A percentile compares a stretch with the other conserved stretches of the same genome.
Evolutionary conservation across 441 rosid species (phyloP).

Genomic region (Arabidopsis lyrata): DNA sequence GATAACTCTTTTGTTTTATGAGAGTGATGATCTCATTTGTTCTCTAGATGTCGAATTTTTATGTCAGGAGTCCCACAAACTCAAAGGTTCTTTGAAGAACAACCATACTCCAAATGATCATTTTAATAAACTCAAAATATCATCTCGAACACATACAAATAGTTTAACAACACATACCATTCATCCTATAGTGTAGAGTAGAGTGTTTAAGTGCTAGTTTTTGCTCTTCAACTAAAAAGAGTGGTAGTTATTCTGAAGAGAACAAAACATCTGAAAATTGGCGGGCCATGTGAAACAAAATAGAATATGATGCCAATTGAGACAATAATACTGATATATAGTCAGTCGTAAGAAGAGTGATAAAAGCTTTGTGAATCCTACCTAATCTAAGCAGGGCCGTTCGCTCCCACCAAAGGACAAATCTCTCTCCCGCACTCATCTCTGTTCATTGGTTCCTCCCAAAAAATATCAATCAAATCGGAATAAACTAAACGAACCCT

Average conservation of each 20-base stretch:
- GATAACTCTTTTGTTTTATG: background rate
- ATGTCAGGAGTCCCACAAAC: background rate
- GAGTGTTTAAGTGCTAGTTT: background rate
- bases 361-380: constrained; percentile 14
- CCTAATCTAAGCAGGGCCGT: constrained; percentile 42
- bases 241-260: background rate
- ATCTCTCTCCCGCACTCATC: constrained; percentile 21
- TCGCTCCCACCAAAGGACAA: constrained; percentile 47
- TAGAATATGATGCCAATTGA: constrained; percentile 26
- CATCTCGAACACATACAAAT: background rate
- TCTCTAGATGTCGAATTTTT: background rate
- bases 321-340: background rate
- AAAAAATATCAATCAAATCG: constrained; percentile 35
- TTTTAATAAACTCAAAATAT: no score
- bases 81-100: background rate
- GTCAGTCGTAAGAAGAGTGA: constrained; percentile 21
- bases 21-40: background rate
- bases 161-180: background rate
- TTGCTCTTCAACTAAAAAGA: background rate
- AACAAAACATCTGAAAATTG: background rate
- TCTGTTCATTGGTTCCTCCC: constrained; percentile 34
- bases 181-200: background rate
- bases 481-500: background rate
- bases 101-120: no score
- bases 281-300: constrained; percentile 17